Conservation (phyloP, 1,139 yeast species). For the Nematodospora anomalae region DNA sequence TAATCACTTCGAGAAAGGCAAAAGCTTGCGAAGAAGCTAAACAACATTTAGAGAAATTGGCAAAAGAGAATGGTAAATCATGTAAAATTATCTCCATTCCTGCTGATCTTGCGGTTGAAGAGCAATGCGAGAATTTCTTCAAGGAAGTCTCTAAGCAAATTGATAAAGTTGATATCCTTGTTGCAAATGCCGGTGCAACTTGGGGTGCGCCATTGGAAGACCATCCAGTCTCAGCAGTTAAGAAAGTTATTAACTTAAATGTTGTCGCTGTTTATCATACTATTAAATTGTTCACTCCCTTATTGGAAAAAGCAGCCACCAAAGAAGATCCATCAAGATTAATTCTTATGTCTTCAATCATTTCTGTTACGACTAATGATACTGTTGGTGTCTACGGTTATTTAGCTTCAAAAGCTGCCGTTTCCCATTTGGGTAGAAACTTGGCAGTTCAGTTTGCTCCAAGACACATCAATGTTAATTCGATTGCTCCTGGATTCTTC, state of each 20-base stretch:
- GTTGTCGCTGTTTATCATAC: constrained; percentile 71
- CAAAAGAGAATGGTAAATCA: constrained; percentile 38
- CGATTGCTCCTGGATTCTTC: constrained; percentile 78
- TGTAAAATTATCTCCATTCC: constrained; percentile 56
- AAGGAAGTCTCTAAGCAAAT: constrained; percentile 43
- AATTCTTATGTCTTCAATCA: constrained; percentile 66
- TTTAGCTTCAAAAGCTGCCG: constrained; percentile 76
- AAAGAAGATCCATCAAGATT: constrained; percentile 64
- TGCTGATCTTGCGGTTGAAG: constrained; percentile 57
- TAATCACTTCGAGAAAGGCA: constrained; percentile 66
- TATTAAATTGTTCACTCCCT: constrained; percentile 61
- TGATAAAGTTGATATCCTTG: constrained; percentile 56
- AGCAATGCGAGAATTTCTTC: constrained; percentile 50
- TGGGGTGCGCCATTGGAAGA: constrained; percentile 71
- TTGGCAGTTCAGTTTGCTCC: constrained; percentile 67
- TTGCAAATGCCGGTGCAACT: constrained; percentile 80
- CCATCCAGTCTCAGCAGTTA: constrained; percentile 64
- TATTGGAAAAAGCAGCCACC: constrained; percentile 56
- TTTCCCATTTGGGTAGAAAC: constrained; percentile 65
- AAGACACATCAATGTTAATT: constrained; percentile 64
- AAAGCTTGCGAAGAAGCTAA: constrained; percentile 66
- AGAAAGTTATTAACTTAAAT: constrained; percentile 65
- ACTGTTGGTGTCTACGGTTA: constrained; percentile 64
- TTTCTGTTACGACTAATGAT: constrained; percentile 48
- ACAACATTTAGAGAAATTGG: constrained; percentile 46